Conservation (phyloP, 1,284 basidiomycete genomes). For the Trichosporon ovoides region DNA sequence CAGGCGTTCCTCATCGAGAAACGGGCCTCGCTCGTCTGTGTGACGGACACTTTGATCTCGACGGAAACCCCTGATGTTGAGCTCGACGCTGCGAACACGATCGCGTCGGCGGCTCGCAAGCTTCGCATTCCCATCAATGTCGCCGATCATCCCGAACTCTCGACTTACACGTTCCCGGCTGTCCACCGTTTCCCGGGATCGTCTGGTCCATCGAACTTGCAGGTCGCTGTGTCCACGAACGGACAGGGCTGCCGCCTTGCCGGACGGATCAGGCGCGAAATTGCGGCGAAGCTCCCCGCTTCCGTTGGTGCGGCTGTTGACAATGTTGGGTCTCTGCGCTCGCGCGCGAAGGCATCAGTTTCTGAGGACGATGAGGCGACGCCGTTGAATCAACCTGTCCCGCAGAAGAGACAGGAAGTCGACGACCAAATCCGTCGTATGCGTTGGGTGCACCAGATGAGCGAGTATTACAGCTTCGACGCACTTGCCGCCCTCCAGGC, state of each 20-base stretch:
- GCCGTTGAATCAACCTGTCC: conserved; percentile 77
- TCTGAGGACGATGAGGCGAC: conserved; percentile 53
- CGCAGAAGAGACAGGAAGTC: conserved; percentile 50
- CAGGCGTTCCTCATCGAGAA: conserved; percentile 14
- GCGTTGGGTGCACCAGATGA: conserved; percentile 85
- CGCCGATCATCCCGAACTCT: conserved; percentile 77
- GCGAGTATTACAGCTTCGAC: conserved; percentile 87
- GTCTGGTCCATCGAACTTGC: conserved; percentile 58
- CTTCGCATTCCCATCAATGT: conserved; percentile 77
- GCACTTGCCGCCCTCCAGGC: conserved; percentile 66
- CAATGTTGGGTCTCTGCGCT: conserved; percentile 67
- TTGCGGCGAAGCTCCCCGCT: conserved; percentile 68
- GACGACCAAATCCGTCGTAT: conserved; percentile 56
- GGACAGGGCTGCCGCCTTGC: conserved; percentile 85
- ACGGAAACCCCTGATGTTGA: conserved; percentile 50
- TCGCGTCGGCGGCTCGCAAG: conserved; percentile 56
- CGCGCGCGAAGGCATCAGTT: conserved; percentile 55
- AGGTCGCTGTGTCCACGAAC: conserved; percentile 86
- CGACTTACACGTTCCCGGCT: conserved; percentile 84
- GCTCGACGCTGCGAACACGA: conserved; percentile 54
- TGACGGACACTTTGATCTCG: conserved; percentile 61
- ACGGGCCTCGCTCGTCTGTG: conserved; percentile 59
- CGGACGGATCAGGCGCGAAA: conserved; percentile 71
- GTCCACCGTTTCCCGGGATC: conserved; percentile 68
- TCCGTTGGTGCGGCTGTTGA: conserved; percentile 72